Base-by-base conservation (phyloP, 306 rosid species). In the Heteromeles arbutifolia region DNA sequence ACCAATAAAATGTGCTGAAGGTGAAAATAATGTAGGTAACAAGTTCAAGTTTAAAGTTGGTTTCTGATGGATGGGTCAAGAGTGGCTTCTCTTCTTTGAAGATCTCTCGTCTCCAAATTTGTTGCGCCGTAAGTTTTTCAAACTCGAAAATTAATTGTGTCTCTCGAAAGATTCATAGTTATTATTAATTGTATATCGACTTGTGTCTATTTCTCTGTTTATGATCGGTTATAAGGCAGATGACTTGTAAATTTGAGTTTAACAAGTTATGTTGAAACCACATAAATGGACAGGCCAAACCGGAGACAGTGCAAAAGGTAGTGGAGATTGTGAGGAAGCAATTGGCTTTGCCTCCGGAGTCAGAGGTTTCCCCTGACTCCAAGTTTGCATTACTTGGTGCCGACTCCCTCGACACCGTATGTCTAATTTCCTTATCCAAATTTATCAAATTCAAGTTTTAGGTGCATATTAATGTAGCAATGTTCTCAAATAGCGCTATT, bases 271-370 rank as follows among this genome's bases (percentile, higher is more conserved):
- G 75, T n/a, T 1, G 13, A 24, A 61, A 61, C 28, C 31, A 2
- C 10, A 14, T 56, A n/a, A 21, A 37, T 8, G 77, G 41, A 48
- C 74, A 85, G 84, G 86, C 86, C 14, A 82, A 76, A 69, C 82
- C 84, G 0, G 82, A 85, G 78, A 85, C 88, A 2, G 80, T 85
- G 15, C 70, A 82, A 21, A 85, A 85, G 58, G 88, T 85, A 18
- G 78, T 82, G 50, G 79, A 76, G 21, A 73, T 85, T 59, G 88
- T 85, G 84, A 82, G 84, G 78, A 79, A 82, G 54, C 88, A 85
- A 50, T 63, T 85, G 86, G 86, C 82, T 44, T 81, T 85, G 78
- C 74, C 88, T 17, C 74, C 56, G 6, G 82, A 76, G 41, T 76
- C 82, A 5, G 65, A 69, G 72, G 82, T 85, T 75, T 82, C 88